Evolutionary conservation across 306 rosid genomes (phyloP).

Genomic region (Lathyrus tuberosus): DNA sequence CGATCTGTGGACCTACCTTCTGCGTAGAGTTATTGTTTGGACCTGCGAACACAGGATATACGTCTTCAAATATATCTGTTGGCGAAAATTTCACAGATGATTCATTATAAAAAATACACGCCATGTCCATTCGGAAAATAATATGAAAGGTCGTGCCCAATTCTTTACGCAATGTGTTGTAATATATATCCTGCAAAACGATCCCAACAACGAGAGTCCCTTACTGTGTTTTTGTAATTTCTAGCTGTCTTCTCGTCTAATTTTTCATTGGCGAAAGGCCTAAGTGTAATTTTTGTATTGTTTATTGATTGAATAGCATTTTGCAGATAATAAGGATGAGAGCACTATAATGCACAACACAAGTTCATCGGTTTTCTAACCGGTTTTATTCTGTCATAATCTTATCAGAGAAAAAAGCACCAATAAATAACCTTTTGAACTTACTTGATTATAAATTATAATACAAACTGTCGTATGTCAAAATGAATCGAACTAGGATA

Average conservation of each 20-base stretch:
- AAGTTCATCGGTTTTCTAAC: slow-evolving; percentile 2
- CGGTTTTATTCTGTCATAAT: background rate
- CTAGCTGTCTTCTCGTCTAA: slow-evolving; percentile 32
- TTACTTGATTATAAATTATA: background rate
- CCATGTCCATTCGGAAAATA: slow-evolving; percentile 24
- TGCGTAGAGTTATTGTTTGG: slow-evolving; percentile 88
- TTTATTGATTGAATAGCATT: slow-evolving; percentile 43
- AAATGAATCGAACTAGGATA: slow-evolving; percentile 6
- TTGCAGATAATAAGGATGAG: slow-evolving; percentile 33
- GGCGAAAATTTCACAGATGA: slow-evolving; percentile 37
- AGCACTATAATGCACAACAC: slow-evolving; percentile 21
- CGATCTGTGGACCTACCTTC: slow-evolving; percentile 83
- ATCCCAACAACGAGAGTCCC: slow-evolving; percentile 38
- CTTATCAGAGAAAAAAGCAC: background rate
- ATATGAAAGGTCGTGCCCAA: slow-evolving; percentile 5
- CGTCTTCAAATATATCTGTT: slow-evolving; percentile 40
- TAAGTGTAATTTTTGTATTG: slow-evolving; percentile 42
- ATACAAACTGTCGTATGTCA: slow-evolving; percentile 1
- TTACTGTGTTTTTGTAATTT: slow-evolving; percentile 29
- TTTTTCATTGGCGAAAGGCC: slow-evolving; percentile 54
- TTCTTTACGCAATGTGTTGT: slow-evolving; percentile 18
- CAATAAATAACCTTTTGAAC: background rate
- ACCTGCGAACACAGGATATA: slow-evolving; percentile 79
- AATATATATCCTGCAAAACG: slow-evolving; percentile 30
- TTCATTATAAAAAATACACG: slow-evolving; percentile 27